A percentile compares a stretch with the other conserved stretches of the same genome.
phyloP scores from a whole-genome alignment of 768 basidiomycete genomes.

The Pseudohyphozyma bogoriensis region DNA sequence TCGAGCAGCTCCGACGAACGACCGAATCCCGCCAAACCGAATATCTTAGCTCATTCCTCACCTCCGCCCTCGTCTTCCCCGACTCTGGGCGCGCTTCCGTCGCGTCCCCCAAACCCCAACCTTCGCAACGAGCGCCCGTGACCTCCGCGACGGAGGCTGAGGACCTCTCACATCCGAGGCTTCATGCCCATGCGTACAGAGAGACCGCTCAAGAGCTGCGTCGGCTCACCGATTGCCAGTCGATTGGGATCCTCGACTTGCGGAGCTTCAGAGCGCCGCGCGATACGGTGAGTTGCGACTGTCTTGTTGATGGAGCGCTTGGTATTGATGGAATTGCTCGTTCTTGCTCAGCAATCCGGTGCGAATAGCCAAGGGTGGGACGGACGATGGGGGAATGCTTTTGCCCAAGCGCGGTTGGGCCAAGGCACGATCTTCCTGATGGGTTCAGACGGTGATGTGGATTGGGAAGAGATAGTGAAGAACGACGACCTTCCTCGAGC shows the following conservation, averaged over 20 bases:
- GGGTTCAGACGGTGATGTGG: background rate
- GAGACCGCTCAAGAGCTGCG: slow-evolving; percentile 4
- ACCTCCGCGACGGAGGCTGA: background rate
- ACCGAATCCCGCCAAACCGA: slow-evolving; percentile 11
- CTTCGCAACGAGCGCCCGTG: background rate
- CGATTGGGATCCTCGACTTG: slow-evolving; percentile 14
- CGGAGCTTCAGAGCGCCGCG: background rate
- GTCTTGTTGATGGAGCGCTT: too few species aligned
- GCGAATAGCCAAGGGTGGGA: background rate
- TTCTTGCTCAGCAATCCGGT: background rate
- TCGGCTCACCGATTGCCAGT: background rate
- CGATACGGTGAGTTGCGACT: too few species aligned
- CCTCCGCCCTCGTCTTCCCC: slow-evolving; percentile 16
- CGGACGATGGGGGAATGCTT: too few species aligned
- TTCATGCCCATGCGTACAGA: background rate
- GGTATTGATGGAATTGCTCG: background rate
- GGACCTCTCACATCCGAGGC: too few species aligned
- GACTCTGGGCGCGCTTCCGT: background rate
- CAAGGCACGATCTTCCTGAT: slow-evolving; percentile 6
- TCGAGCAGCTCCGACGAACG: slow-evolving; percentile 14
- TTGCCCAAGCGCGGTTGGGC: too few species aligned
- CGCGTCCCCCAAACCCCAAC: background rate
- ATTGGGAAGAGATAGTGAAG: slow-evolving; percentile 2
- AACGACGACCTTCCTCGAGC: background rate
- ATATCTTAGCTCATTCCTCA: slow-evolving; percentile 11